Percentiles rank a stretch among this genome's conserved stretches.
Conservation (phyloP, 192 early-diverging fungal genomes). For the Umbelopsis sp. region DNA sequence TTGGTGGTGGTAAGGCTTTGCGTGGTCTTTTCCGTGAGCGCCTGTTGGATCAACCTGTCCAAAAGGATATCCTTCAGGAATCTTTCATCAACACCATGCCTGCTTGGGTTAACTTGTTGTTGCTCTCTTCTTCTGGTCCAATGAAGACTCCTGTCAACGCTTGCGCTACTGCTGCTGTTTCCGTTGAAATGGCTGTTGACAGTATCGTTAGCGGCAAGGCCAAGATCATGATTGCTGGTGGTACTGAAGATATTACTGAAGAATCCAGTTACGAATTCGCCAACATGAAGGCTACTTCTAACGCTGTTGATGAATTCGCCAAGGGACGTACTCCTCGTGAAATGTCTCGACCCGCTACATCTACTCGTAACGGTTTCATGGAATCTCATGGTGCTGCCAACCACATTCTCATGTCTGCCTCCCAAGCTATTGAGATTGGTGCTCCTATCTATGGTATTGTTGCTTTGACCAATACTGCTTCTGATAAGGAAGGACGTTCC, state of each 20-base stretch:
- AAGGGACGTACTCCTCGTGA: constrained; percentile 85
- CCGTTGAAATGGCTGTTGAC: constrained; percentile 90
- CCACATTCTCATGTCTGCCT: constrained; percentile 87
- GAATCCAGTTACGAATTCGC: constrained; percentile 94
- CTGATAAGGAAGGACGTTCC: constrained; percentile 93
- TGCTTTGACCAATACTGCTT: constrained; percentile 85
- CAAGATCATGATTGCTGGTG: constrained; percentile 91
- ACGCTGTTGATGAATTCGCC: constrained; percentile 79
- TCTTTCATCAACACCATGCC: constrained; percentile 95
- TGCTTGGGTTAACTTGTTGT: constrained; percentile 96
- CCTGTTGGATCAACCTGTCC: constrained; percentile 77
- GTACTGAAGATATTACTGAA: constrained; percentile 91
- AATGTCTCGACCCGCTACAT: constrained; percentile 89
- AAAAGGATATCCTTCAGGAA: constrained; percentile 94
- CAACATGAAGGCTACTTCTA: constrained; percentile 94
- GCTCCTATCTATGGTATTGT: constrained; percentile 91
- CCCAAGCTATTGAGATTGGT: constrained; percentile 89
- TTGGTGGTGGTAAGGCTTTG: constrained; percentile 83
- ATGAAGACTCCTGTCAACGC: constrained; percentile 94
- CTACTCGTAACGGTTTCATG: constrained; percentile 91
- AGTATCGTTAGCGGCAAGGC: constrained; percentile 89
- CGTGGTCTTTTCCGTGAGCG: constrained; percentile 82
- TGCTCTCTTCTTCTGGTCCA: constrained; percentile 89
- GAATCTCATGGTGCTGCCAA: constrained; percentile 90
- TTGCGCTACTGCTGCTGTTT: constrained; percentile 90